Base-by-base conservation (phyloP, 371 early-diverging fungal genomes). In the Capillidium rhysosporum region DNA sequence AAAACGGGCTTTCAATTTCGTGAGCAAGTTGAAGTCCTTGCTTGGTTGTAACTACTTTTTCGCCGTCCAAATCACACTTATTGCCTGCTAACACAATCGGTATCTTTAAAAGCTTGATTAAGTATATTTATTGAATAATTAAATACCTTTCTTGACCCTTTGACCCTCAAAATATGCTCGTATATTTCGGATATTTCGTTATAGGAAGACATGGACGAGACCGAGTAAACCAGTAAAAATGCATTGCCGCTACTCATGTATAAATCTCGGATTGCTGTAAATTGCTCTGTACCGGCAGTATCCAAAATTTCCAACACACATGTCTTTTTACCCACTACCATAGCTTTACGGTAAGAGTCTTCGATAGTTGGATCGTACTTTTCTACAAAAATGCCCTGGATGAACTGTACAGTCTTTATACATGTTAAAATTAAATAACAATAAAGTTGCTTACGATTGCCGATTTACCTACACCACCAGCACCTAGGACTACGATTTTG, bases 211-310 rank as follows among this genome's bases (percentile, higher is more conserved):
- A 71, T 71, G 43, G 82, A 82, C 31, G 85, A 83, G 59, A 89
- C 86, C 40, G 82, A 80, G 67, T 80, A 89, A n/a, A 84, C 87
- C 31, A 89, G 67, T 29, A 87, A 69, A 58, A 89, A 89, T 1
- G 88, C 91, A 56, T 90, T 84, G 1, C 91, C 91, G 59, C 80
- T 86, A 56, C 87, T 86, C 86, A 90, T 87, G 62, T 88, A 88
- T 10, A 88, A 68, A 63, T 90, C 91, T 40, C 88, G 79, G 85
- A 88, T 86, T 1, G 89, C 89, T 31, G 89, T 86, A 57, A 87
- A 87, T 68, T 87, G 90, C 62, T 89, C 90, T 57, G 76, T 79
- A 28, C 82, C 82, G 40, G 89, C 89, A 26, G 89, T 89, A 67
- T 89, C 89, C 45, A 89, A 68, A 55, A 89, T 86, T 63, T 89